These are phyloP conservation scores for Gomphus bonarii DNA, from an alignment of 1,284 basidiomycete genomes.

Conservation along the genomic window DNA sequence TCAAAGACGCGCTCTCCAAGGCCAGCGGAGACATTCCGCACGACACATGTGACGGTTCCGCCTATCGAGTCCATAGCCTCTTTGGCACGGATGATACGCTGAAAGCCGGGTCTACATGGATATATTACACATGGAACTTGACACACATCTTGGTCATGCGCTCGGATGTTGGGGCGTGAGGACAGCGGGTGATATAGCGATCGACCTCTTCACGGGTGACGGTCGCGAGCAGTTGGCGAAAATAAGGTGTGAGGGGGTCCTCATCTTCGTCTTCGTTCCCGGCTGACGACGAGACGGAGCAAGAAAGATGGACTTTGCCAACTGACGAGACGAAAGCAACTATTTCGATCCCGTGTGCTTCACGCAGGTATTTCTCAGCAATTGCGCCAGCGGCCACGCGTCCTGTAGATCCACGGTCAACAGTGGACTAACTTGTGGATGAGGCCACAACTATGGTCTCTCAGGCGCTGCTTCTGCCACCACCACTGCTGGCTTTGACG, in stretches of 20 bases:
- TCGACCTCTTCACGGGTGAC: conserved; percentile 88
- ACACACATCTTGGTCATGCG: conserved; percentile 74
- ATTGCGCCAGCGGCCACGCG: conserved; percentile 97
- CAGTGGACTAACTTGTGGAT: neutral
- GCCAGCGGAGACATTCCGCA: conserved; percentile 83
- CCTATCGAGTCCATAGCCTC: conserved; percentile 90
- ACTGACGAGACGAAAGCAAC: conserved; percentile 96
- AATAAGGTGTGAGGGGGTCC: conserved; percentile 79
- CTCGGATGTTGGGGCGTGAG: conserved; percentile 79
- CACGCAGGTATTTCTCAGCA: conserved; percentile 90
- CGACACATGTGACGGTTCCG: conserved; percentile 94
- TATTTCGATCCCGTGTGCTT: conserved; percentile 87
- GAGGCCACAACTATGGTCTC: conserved; percentile 81
- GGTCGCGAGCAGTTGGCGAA: conserved; percentile 68
- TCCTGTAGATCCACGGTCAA: conserved; percentile 32
- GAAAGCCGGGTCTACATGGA: conserved; percentile 5
- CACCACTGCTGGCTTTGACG: conserved; percentile 93
- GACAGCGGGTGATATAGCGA: conserved; percentile 82
- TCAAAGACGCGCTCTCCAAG: conserved; percentile 98
- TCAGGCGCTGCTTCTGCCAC: conserved; percentile 87
- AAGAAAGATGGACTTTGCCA: conserved; percentile 81
- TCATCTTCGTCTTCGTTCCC: conserved; percentile 52
- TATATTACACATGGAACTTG: neutral
- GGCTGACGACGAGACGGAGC: conserved; percentile 29
- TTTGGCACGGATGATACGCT: conserved; percentile 94